Evolutionary conservation across 108 stramenopile genomes (phyloP), one percentile per base, ranked within the genome.

Genomic region (Stephanodiscus minutulus): DNA sequence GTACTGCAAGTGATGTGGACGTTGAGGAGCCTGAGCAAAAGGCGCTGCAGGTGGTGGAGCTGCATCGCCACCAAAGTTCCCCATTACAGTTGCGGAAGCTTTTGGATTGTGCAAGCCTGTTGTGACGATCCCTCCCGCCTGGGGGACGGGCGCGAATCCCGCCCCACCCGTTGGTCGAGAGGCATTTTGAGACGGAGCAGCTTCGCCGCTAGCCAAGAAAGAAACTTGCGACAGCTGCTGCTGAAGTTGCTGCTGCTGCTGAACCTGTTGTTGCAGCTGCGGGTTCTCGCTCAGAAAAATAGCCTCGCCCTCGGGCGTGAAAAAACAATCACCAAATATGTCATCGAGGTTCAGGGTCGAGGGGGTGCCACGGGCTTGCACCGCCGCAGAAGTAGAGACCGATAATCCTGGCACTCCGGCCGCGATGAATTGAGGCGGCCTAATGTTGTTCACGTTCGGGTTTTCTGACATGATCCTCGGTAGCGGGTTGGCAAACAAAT

Each of bases 241-340:
- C 9, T 74, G 72, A 53, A 37, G 52, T 70, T 44, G 68, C 59
- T 39, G 59, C 47, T 61, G 76, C 83, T 60, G 87, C 70, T 58
- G 88, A 44, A 56, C 41, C 54, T 65, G 68, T 64, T 78, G 87
- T 84, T 64, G 90, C 80, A 50, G 76, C 84, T 66, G 68, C 54
- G 81, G 79, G 36, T 89, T 74, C 55, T 92, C 90, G 50, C 80
- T 83, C 66, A 89, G 48, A 75, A 95, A 95, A 63, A 92, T 89
- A 12, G 90, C 84, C 47, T 96, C 91, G 25, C 94, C 94, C 18
- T 93, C 90, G 5, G 91, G 91, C 7, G 91, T 93, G 74, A 96
- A 96, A 76, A 91, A 87, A 69, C 91, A 91, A 66, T 96, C 94
- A 35, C 91, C 91, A 71, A 96, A 96, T 33, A 96, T 91, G 66